These are phyloP conservation scores for Rhytidhysteron rufulum DNA, from an alignment of 2,329 filamentous ascomycete genomes.

Conservation along the genomic window DNA sequence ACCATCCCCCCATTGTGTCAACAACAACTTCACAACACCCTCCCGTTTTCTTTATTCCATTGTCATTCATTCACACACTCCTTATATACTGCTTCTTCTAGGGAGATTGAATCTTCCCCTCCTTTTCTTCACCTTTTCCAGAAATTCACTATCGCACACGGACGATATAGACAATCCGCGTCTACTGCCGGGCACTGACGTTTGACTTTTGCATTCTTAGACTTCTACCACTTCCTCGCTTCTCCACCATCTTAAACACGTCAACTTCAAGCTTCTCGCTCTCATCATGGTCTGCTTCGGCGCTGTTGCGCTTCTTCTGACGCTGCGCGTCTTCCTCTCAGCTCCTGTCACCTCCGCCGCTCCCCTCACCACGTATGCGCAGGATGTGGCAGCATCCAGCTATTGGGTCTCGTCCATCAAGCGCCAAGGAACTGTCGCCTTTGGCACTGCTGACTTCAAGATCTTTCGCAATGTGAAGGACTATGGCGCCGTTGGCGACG, in stretches of 20 bases:
- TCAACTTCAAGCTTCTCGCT: slow-evolving; percentile 15
- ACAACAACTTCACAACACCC: too few relatives aligned
- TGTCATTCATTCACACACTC: slow-evolving; percentile 27
- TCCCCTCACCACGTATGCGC: slow-evolving; percentile 15
- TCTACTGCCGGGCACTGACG: slow-evolving; percentile 15
- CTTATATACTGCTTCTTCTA: slow-evolving; percentile 4
- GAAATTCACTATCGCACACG: background rate
- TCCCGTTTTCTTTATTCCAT: slow-evolving; percentile 20
- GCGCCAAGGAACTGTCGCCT: slow-evolving; percentile 66
- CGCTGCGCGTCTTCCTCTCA: slow-evolving; percentile 31
- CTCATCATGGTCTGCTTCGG: slow-evolving; percentile 36
- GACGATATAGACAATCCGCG: slow-evolving; percentile 2
- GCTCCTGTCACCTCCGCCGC: slow-evolving; percentile 14
- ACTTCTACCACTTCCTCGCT: too few relatives aligned
- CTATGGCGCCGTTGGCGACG: slow-evolving; percentile 52
- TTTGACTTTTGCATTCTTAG: slow-evolving; percentile 11
- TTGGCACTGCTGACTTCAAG: slow-evolving; percentile 59
- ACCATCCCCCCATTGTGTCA: slow-evolving; percentile 21
- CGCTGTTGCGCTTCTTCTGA: slow-evolving; percentile 33
- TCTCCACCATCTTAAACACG: too few relatives aligned
- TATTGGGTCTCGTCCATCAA: slow-evolving; percentile 73
- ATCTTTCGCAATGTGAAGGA: slow-evolving; percentile 49
- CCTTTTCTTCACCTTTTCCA: slow-evolving; percentile 1
- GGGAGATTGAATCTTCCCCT: slow-evolving; percentile 6
- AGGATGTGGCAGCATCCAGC: slow-evolving; percentile 27